Evolutionary conservation across 768 basidiomycete species (phyloP).

Genomic region (Mycena venus): DNA sequence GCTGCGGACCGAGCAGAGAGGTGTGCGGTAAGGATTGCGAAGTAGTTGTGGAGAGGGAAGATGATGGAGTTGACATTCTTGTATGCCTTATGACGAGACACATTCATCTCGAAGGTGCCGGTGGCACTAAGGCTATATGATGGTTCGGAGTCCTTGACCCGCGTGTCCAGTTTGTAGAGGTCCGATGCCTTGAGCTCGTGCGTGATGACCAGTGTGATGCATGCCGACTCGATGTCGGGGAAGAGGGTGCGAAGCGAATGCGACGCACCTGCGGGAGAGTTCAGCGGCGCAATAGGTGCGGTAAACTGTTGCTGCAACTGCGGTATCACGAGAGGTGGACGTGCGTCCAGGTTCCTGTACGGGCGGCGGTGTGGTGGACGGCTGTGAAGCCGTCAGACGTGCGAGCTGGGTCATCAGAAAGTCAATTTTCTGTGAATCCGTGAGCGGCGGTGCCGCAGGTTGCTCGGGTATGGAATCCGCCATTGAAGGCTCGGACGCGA

Average conservation of each 20-base stretch:
- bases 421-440: no score
- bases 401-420: no score
- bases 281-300: not conserved
- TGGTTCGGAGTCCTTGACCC: not conserved
- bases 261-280: constrained; percentile 18
- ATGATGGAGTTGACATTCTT: constrained; percentile 8
- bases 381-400: no score
- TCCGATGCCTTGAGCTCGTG: constrained; percentile 35
- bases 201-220: constrained; percentile 23
- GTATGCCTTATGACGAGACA: constrained; percentile 6
- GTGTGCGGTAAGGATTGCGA: constrained; percentile 3
- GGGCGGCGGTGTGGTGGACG: no score
- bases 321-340: no score
- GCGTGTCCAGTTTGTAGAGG: constrained; percentile 33
- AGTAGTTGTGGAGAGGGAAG: constrained; percentile 13
- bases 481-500: no score
- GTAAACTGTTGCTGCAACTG: not conserved
- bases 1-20: not conserved
- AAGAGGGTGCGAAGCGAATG: constrained; percentile 29
- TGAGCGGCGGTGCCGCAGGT: no score
- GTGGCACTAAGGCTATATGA: not conserved
- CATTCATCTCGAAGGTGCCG: constrained; percentile 6
- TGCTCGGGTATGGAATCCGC: no score
- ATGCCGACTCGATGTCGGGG: constrained; percentile 23
- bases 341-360: no score